Base-by-base conservation (phyloP, 2,329 filamentous ascomycete species). In the Thelonectria blattea region DNA sequence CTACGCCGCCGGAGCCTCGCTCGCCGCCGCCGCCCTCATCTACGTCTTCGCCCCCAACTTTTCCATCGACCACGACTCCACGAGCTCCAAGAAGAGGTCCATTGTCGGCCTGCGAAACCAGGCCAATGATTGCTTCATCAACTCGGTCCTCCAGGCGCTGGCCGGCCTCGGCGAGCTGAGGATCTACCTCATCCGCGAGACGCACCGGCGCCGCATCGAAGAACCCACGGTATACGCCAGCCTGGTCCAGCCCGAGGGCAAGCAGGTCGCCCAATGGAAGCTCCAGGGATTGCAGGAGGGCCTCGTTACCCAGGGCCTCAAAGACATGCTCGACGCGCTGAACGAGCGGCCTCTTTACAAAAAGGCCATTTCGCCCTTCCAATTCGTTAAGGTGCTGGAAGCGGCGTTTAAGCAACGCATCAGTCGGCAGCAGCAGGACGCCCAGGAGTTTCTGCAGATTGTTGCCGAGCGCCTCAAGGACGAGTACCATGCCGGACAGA, bases 1-100 rank as follows among this genome's bases (percentile, higher is more conserved):
- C 46, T 99, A 99, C 79, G 95, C 95, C 72, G 95, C 94, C 61
- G 94, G 94, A 69, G 95, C 94, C 62, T 97, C 93, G 56, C 89
- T 99, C 64, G 95, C 95, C 57, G 95, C 95, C 63, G 91, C 96
- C 64, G 94, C 95, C 32, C 86, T 98, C 59, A 91, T 98, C 75
- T 99, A 98, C 78, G 94, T 98, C 69, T 98, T 99, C 78, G 93
- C 90, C 9, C 95, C 95, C n/a, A 98, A 93, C 53, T 98, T 94
- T 77, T 91, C 96, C 71, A 89, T 98, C 75, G 94, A 99, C 78
- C 88, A 89, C 73, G 91, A 95, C 58, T 85, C 88, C 62, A 85
- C 84, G 56, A 79, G 79, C 46, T 79, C 79, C 43, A 88, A 91
- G 68, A 95, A 93, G 77, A 94, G 92, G 73, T 91, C 91, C 60